Evolutionary conservation across 108 stramenopile species (phyloP).

Genomic region (Seminavis robusta): DNA sequence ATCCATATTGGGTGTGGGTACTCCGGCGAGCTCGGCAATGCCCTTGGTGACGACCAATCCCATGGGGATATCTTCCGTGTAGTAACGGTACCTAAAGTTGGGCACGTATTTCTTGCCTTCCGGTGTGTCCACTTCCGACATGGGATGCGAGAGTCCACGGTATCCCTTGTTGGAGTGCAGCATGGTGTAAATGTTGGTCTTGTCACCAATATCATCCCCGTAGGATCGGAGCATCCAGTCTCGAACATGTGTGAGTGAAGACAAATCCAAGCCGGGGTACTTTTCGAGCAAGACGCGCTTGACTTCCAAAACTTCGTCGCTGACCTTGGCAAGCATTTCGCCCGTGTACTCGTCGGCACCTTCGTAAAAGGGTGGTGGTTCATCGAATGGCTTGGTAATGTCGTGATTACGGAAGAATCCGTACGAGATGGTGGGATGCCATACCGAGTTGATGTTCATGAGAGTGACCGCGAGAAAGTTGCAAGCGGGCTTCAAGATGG

Average conservation of each 20-base stretch:
- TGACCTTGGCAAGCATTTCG: conserved; percentile 34
- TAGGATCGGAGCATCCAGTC: conserved; percentile 53
- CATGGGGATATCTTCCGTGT: conserved; percentile 53
- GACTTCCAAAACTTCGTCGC: conserved; percentile 41
- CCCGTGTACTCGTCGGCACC: conserved; percentile 56
- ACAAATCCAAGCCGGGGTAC: conserved; percentile 33
- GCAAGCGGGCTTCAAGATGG: conserved; percentile 35
- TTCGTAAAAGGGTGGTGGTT: conserved; percentile 52
- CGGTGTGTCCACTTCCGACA: conserved; percentile 21
- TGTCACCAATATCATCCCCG: conserved; percentile 54
- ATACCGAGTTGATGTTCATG: conserved; percentile 58
- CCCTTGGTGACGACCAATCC: conserved; percentile 54
- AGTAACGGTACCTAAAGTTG: conserved; percentile 57
- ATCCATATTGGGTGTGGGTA: conserved; percentile 51
- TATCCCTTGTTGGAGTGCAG: conserved; percentile 52
- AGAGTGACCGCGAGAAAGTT: conserved; percentile 54
- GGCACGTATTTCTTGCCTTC: conserved; percentile 43
- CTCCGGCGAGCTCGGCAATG: conserved; percentile 53
- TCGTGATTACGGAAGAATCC: conserved; percentile 46
- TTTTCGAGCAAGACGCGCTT: conserved; percentile 23
- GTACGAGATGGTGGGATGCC: conserved; percentile 56
- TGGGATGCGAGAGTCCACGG: conserved; percentile 48
- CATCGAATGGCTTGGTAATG: conserved; percentile 36
- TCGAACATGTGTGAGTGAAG: conserved; percentile 32
- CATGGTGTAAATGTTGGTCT: conserved; percentile 47